Base-by-base conservation (phyloP, 805 yeast species). In the Candida schatavii region DNA sequence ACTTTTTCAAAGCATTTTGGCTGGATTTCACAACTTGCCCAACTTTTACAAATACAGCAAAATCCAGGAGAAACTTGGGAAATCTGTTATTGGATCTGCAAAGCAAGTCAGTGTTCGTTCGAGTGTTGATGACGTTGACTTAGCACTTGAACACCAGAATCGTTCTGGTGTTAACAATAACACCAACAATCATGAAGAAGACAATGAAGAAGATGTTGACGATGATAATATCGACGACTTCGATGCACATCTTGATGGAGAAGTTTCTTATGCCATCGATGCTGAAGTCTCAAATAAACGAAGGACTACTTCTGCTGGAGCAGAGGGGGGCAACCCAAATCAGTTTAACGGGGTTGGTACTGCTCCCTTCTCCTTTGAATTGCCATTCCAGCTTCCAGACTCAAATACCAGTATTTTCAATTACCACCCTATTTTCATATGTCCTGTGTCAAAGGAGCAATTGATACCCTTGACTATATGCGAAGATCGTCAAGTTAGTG, bases 401-500 rank as follows among this genome's bases (percentile, higher is more conserved):
- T 52, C 66, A 11, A 64, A 61, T 48, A 49, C 69, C 40, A 66
- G 68, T 40, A 51, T 69, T 21, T 70, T 70, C 52, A 58, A 61
- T 26, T 62, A 63, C 50, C 75, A 70, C 50, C 73, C 74, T 3
- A 68, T 70, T 10, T 70, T 70, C 50, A 66, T 69, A n/a, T 70
- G 75, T 46, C 74, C 75, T 3, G 68, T 70, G 10, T 63, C 74
- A 3, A 66, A 68, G 45, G 75, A 70, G 42, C 74, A 70, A 44
- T 47, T 67, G 20, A 50, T 66, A 28, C 75, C 75, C 13, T 53
- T 65, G 11, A 59, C 63, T 14, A 37, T 25, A 9, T n/a, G n/a
- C n/a, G 18, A 17, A 9, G 20, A 35, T 13, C 19, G 19, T 10
- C 15, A 17, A 22, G 9, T 31, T 5, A 18, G 20, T 5, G 35